Base-by-base conservation (phyloP, 139 green algal species). In the Chlamydomonas sphaeroides region DNA sequence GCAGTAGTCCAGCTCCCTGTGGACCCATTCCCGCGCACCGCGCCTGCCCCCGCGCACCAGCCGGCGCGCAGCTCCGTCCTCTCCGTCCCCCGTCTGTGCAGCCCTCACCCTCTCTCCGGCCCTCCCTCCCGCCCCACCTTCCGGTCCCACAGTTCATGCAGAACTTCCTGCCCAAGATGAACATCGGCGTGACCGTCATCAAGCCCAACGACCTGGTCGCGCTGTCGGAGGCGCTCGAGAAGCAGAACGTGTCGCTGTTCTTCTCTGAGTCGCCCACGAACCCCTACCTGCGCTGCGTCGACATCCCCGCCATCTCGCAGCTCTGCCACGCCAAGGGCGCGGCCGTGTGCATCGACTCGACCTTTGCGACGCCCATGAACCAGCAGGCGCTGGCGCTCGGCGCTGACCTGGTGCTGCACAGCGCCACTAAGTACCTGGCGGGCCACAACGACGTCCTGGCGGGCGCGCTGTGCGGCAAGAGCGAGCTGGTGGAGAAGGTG, bases 181-280 rank as follows among this genome's bases (percentile, higher is more conserved):
- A 79, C 72, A 79, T 86, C n/a, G 79, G 79, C 51, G 87, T 91
- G n/a, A 98, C 96, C 5, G 97, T 99, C 33, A 97, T 99, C 69
- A 94, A 98, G 79, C 97, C 97, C 0, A 83, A 93, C n/a, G 97
- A 99, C 89, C 79, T 98, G 68, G 90, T 79, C 17, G 92, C 84
- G 1, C 84, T 99, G 41, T 78, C 95, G 84, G 28, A 45, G 35
- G 94, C 90, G 15, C 92, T 98, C 38, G 84, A 96, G 53, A 38
- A 91, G 78, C 88, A 95, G 63, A 83, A 92, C 42, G 92, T 94
- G 38, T 86, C 76, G 6, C 90, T 99, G 21, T 99, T 98, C 86
- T 99, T 99, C 90, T 96, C 89, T n/a, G 97, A 99, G 92, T 98
- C 93, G 17, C 97, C 97, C 49, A 99, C 97, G 56, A 99, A 99